Conservation (phyloP, 1,284 basidiomycete species). For the Takashimella tepidaria region DNA sequence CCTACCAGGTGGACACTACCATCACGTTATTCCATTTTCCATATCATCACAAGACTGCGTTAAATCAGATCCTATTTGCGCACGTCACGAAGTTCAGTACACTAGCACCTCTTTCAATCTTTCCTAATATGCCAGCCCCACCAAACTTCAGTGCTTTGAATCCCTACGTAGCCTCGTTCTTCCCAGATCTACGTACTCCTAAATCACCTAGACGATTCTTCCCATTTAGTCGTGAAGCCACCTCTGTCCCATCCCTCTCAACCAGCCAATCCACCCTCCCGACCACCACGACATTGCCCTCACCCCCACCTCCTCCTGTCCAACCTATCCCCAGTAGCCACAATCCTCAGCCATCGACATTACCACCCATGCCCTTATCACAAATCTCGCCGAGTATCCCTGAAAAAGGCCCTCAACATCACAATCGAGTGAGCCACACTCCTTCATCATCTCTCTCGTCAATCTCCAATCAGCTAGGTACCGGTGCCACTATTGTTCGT, state of each 20-base stretch:
- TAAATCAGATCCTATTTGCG: too few species aligned
- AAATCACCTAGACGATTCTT: neutral
- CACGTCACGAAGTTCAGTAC: too few species aligned
- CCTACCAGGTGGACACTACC: too few species aligned
- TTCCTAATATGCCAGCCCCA: neutral
- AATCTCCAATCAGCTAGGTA: constrained; percentile 5
- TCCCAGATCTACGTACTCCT: neutral
- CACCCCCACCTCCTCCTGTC: neutral
- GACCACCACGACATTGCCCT: too few species aligned
- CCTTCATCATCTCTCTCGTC: neutral
- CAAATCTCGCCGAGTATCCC: neutral
- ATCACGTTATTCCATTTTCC: too few species aligned
- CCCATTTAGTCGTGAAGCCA: neutral
- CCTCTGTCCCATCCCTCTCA: too few species aligned
- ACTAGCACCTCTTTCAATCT: neutral
- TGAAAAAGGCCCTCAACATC: neutral
- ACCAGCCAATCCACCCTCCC: too few species aligned
- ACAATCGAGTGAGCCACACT: neutral
- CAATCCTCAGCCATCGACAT: too few species aligned
- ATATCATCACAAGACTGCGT: too few species aligned
- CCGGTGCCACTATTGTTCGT: constrained; percentile 27
- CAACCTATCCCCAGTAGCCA: too few species aligned
- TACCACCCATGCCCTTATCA: neutral
- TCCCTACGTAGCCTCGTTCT: neutral
- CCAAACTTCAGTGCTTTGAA: neutral